Base-by-base conservation (phyloP, 345 rosid genomes). In the Camelina hispida region DNA sequence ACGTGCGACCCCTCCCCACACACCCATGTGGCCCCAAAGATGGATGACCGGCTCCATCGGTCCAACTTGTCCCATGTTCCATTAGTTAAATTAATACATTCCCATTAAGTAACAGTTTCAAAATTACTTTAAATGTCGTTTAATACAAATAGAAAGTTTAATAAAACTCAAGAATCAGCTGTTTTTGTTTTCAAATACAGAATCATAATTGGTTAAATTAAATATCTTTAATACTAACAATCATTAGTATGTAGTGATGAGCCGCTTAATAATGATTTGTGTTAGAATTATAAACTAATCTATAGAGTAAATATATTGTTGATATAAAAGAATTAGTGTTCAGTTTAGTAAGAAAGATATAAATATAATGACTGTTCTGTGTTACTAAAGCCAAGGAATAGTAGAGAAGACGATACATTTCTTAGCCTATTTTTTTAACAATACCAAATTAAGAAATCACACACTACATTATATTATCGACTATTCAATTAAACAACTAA, bases 21-120 rank as follows among this genome's bases (percentile, higher is more conserved):
- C 62, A 60, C 79, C 76, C 92, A 87, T 80, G 92, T 86, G 96
- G 66, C 69, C 79, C 79, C 48, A 11, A 17, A 18, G 10, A 18
- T 10, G 16, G 9, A 74, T 51, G 65, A 73, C 66, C 58, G 76
- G 83, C 75, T 83, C 88, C 81, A 63, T 60, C 82, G 84, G 82
- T 82, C 86, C 88, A 83, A 72, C 81, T 77, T 76, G 81, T 71
- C 84, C 84, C 83, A 72, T 48, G 66, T 54, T 76, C 70, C 42
- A 4, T 9, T 66, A 4, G 30, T 73, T 50, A 17, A 46, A 9
- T 62, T 10, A 0, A 34, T 13, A 18, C 61, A 17, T 58, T 42
- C 6, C 32, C 53, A 30, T 16, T 47, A 11, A 35, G 5, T 60
- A n/a, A 35, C 46, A 25, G 5, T 66, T 66, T 74, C 67, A 56